A percentile compares a stretch with the other conserved stretches of the same genome.
These are phyloP conservation scores for Wickerhamiella pararugosa DNA, from an alignment of 1,139 yeast species.

Conservation along the genomic window DNA sequence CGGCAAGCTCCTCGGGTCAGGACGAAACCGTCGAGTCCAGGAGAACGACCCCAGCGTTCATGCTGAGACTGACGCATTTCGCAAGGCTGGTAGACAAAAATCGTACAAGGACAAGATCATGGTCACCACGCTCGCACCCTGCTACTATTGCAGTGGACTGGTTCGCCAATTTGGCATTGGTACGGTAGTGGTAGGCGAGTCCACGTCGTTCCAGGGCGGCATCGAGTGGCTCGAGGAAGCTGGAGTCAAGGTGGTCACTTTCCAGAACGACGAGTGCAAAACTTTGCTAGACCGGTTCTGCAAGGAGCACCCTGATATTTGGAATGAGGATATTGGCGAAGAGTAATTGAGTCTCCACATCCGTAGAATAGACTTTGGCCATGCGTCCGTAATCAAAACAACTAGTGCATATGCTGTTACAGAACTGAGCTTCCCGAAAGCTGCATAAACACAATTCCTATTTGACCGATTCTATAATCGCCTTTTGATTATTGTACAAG, in stretches of 20 bases:
- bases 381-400: constrained; percentile 4
- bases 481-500: too few relatives aligned
- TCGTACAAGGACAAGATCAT: constrained; percentile 39
- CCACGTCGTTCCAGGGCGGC: constrained; percentile 59
- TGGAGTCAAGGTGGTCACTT: constrained; percentile 63
- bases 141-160: constrained; percentile 92
- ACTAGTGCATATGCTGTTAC: too few relatives aligned
- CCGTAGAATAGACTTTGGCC: not conserved
- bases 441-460: too few relatives aligned
- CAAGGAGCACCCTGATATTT: constrained; percentile 56
- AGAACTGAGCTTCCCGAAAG: too few relatives aligned
- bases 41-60: constrained; percentile 61
- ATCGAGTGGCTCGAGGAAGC: constrained; percentile 52
- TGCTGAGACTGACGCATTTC: constrained; percentile 81
- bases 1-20: constrained; percentile 69
- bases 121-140: constrained; percentile 87
- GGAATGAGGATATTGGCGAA: constrained; percentile 86
- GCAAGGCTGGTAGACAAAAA: constrained; percentile 76
- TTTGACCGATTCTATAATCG: too few relatives aligned
- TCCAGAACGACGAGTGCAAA: constrained; percentile 57
- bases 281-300: constrained; percentile 65
- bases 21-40: constrained; percentile 82
- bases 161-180: constrained; percentile 74
- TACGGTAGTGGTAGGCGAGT: constrained; percentile 81
- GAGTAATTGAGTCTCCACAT: constrained; percentile 14